A percentile compares a stretch with the other conserved stretches of the same genome.
These are phyloP conservation scores for Hypericum androsaemum DNA, from an alignment of 345 rosid species.

Conservation along the genomic window DNA sequence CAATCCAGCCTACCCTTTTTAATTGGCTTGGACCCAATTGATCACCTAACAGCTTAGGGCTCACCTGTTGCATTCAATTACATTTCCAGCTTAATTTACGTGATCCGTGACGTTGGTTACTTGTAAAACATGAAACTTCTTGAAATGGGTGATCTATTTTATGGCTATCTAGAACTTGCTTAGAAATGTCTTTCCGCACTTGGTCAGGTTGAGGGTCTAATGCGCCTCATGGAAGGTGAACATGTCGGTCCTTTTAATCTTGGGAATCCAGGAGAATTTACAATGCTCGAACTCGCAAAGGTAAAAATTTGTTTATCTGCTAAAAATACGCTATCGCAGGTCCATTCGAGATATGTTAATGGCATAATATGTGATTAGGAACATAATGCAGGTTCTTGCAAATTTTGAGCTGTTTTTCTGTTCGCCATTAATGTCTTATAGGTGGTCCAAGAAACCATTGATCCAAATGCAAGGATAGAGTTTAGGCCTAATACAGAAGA, in stretches of 20 bases:
- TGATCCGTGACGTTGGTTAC: too few relatives aligned
- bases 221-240: slow-evolving; percentile 1
- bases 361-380: not conserved
- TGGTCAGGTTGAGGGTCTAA: not conserved
- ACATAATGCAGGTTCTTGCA: too few relatives aligned
- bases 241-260: slow-evolving; percentile 3
- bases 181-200: too few relatives aligned
- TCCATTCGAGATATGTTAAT: not conserved
- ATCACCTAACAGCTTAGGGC: too few relatives aligned
- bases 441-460: slow-evolving; percentile 73
- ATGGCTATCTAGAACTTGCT: too few relatives aligned
- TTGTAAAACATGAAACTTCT: too few relatives aligned
- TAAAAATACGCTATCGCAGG: not conserved
- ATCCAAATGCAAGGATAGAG: slow-evolving; percentile 71
- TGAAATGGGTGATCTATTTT: too few relatives aligned
- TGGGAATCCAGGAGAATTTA: slow-evolving; percentile 1
- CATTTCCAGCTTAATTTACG: too few relatives aligned
- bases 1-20: too few relatives aligned
- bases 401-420: too few relatives aligned
- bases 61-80: too few relatives aligned
- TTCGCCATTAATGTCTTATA: slow-evolving; percentile 5
- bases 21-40: too few relatives aligned
- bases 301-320: not conserved
- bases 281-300: not conserved
- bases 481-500: slow-evolving; percentile 83